These are phyloP conservation scores for Rubia yunnanensis DNA, from an alignment of 257 asterid species.

Conservation along the genomic window DNA sequence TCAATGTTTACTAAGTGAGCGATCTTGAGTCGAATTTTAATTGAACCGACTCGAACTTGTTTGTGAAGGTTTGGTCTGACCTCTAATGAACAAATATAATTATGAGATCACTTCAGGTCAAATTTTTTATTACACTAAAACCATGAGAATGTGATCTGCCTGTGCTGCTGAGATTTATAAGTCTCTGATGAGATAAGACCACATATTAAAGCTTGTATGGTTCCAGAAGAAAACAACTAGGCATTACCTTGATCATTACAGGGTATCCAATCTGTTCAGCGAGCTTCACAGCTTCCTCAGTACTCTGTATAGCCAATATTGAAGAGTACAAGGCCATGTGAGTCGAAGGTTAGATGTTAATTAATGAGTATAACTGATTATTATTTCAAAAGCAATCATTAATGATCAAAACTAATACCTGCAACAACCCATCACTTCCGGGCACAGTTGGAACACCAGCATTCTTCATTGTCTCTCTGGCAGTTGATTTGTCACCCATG, in stretches of 20 bases:
- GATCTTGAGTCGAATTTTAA: neutral
- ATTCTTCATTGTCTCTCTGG: slow-evolving; percentile 97
- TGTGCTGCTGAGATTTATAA: neutral
- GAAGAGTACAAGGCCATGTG: slow-evolving; percentile 4
- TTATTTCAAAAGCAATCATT: neutral
- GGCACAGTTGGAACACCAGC: slow-evolving; percentile 99
- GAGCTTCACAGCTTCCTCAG: slow-evolving; percentile 77
- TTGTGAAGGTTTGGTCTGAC: neutral
- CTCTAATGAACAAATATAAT: neutral
- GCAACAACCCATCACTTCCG: slow-evolving; percentile 88
- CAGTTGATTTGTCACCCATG: slow-evolving; percentile 99
- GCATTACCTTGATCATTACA: slow-evolving; percentile 92
- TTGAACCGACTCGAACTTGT: neutral
- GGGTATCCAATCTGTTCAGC: slow-evolving; percentile 89
- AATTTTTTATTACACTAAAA: neutral
- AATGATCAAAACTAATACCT: slow-evolving; percentile 33
- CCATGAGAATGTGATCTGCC: neutral
- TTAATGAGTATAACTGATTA: neutral
- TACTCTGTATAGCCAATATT: slow-evolving; percentile 41
- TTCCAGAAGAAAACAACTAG: neutral
- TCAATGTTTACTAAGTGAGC: neutral
- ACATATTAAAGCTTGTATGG: neutral
- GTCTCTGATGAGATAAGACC: neutral
- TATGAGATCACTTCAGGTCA: neutral
- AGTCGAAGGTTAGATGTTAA: neutral